Conservation (phyloP, 179 eudicot species). For the Spinacia oleracea region DNA sequence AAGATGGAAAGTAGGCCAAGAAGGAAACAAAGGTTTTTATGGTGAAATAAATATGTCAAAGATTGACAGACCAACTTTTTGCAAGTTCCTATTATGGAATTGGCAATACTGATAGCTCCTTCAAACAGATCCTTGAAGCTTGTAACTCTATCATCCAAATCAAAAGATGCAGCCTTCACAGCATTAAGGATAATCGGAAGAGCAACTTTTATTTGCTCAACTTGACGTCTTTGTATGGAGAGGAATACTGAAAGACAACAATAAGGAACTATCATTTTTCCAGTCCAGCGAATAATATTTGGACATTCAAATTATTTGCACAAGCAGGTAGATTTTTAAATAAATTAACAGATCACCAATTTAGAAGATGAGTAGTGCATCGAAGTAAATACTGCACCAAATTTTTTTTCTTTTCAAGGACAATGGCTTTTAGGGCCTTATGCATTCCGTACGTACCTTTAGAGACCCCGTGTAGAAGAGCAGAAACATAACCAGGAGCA, state of each 20-base stretch:
- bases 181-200: constrained; percentile 66
- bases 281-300: background rate
- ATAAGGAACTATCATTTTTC: constrained; percentile 2
- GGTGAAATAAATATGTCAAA: background rate
- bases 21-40: background rate
- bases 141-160: constrained; percentile 50
- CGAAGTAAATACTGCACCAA: background rate
- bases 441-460: constrained; percentile 53
- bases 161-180: constrained; percentile 48
- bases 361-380: background rate
- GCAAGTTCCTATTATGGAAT: constrained; percentile 58
- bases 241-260: constrained; percentile 48
- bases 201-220: constrained; percentile 73
- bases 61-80: constrained; percentile 62
- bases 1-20: background rate
- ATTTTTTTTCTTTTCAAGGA: background rate
- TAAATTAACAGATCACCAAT: background rate
- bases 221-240: constrained; percentile 62
- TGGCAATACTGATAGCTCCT: constrained; percentile 53
- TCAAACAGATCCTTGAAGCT: constrained; percentile 49
- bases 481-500: constrained; percentile 65
- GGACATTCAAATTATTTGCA: constrained; percentile 1
- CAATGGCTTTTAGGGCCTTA: background rate
- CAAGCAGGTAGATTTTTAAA: background rate
- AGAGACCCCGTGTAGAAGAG: constrained; percentile 53